Evolutionary conservation across 108 stramenopile species (phyloP).

Genomic region (Pseudonitzschia multistriata): DNA sequence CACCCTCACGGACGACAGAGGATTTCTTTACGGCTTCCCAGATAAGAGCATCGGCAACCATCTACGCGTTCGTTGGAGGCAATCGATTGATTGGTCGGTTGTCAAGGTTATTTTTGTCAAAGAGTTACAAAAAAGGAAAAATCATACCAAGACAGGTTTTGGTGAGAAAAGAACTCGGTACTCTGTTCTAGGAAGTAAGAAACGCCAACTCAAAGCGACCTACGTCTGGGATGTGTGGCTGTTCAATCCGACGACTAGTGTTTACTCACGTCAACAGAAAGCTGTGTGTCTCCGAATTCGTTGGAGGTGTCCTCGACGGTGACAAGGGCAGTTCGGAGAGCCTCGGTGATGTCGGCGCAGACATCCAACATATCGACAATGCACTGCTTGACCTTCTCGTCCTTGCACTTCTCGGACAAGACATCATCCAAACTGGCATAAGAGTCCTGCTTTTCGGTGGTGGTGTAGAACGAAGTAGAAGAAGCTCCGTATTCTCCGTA

Average conservation of each 20-base stretch:
- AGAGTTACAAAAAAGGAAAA: too few species aligned
- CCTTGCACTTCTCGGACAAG: constrained; percentile 43
- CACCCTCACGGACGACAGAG: constrained; percentile 57
- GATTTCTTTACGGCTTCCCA: constrained; percentile 71
- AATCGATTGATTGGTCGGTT: not conserved
- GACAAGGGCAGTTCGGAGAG: constrained; percentile 58
- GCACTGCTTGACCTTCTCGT: constrained; percentile 37
- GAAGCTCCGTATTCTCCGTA: constrained; percentile 52
- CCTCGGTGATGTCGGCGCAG: constrained; percentile 67
- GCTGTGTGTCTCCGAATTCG: constrained; percentile 70
- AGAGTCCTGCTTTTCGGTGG: constrained; percentile 52
- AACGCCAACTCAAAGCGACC: not conserved
- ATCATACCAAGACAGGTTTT: not conserved
- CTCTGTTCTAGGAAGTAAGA: not conserved
- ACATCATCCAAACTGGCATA: constrained; percentile 59
- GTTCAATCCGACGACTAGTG: not conserved
- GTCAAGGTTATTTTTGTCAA: not conserved
- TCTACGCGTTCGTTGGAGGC: constrained; percentile 9
- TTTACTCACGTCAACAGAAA: constrained; percentile 56
- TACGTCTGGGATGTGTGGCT: too few species aligned
- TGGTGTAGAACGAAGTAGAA: constrained; percentile 56
- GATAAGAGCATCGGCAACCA: constrained; percentile 66
- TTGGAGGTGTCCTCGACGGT: constrained; percentile 67
- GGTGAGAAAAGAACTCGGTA: not conserved
- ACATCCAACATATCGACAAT: constrained; percentile 64